Base-by-base conservation (phyloP, 768 basidiomycete genomes). In the Boletus eberwhitei region DNA sequence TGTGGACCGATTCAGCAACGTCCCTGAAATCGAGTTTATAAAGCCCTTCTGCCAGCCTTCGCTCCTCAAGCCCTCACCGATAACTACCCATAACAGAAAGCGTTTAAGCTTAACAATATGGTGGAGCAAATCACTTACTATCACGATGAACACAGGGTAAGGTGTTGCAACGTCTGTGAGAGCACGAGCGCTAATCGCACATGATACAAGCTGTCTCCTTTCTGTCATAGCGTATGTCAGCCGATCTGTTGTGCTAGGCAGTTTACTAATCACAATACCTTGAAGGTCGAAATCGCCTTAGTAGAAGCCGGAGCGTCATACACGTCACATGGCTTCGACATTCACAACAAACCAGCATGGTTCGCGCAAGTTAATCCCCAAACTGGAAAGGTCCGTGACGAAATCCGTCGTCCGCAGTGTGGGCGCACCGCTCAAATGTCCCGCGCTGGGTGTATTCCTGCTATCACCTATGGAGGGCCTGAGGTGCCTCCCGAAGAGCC, bases 301-400 rank as follows among this genome's bases (percentile, higher is more conserved):
- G 69, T 76, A 8, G 85, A 87, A 59, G 74, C 80, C 1, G 74
- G 77, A 4, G 72, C 78, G 14, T 58, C 75, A 1, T 82, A 74
- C 64, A 81, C 71, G 11, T 68, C 77, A 4, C 81, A 70, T 48
- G 78, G 84, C 59, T 77, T 88, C 43, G 81, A 86, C 53, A 68
- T 87, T 16, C 50, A 58, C 58, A 82, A 83, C 70, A 88, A 87
- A 68, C 85, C 85, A 1, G 79, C 77, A 50, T 87, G 85, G 85
- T 87, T 84, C 61, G 73, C 79, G 0, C 74, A 81, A 53, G 77
- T 85, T 22, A 88, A 87, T 64, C 81, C 85, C 0, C 78, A 78
- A 0, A 60, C 58, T 2, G 79, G 79, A 69, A 87, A 85, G 77
- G 85, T 84, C 64, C 62, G 37, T 35, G 11, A 19, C 5, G 0